Percentiles rank a stretch among this genome's conserved stretches.
Conservation (phyloP, 2,329 filamentous ascomycete genomes). For the Fusarium austroafricanum region DNA sequence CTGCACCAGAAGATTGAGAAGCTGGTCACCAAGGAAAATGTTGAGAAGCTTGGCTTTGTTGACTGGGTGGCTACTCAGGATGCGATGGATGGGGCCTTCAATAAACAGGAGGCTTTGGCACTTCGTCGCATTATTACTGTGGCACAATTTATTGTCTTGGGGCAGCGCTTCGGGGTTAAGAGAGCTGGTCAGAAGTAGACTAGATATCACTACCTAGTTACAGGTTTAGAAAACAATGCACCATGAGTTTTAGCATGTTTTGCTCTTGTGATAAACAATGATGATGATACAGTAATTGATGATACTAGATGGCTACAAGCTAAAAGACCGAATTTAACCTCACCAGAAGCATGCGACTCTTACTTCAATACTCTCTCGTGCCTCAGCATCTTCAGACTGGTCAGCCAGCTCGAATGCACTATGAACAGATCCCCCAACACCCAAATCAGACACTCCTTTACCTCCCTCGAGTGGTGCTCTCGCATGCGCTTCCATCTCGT, state of each 20-base stretch:
- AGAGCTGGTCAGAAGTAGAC: neutral
- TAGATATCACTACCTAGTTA: no score
- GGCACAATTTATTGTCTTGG: conserved; percentile 4
- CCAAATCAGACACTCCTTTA: neutral
- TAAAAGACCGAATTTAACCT: no score
- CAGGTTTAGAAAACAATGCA: no score
- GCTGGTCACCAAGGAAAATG: neutral
- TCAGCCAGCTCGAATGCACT: conserved; percentile 7
- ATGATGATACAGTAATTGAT: no score
- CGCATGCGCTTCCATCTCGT: neutral
- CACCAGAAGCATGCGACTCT: conserved; percentile 4
- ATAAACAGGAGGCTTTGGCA: neutral
- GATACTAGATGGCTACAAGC: no score
- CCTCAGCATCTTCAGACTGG: neutral
- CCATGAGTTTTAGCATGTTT: no score
- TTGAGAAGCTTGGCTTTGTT: neutral
- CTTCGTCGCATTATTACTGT: conserved; percentile 3
- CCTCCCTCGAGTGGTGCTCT: neutral
- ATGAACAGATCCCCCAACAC: conserved; percentile 8
- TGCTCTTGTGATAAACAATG: no score
- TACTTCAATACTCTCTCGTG: conserved; percentile 8
- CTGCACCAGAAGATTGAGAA: neutral
- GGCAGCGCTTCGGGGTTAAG: conserved; percentile 1
- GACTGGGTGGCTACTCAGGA: conserved; percentile 2
- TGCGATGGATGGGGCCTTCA: neutral